Evolutionary conservation across 768 basidiomycete species (phyloP).

Genomic region (Lactarius evosmus): DNA sequence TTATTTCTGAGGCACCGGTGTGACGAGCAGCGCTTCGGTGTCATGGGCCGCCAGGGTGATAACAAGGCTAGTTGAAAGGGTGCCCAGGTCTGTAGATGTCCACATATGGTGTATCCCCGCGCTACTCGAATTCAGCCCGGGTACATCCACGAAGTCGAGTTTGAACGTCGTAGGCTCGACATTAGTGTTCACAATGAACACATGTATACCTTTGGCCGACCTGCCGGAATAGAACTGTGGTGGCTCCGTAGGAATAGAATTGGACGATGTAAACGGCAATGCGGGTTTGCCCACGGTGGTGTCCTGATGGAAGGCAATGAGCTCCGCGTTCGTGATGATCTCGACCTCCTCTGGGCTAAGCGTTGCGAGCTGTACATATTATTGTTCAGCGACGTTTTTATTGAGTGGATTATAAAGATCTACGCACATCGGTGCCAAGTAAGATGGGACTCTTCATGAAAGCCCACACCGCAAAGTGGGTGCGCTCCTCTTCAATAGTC

Average conservation of each 20-base stretch:
- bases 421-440: conserved; percentile 39
- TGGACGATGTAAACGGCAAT: conserved; percentile 44
- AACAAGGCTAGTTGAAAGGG: conserved; percentile 39
- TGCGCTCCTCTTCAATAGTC: conserved; percentile 48
- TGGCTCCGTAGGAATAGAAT: conserved; percentile 42
- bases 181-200: conserved; percentile 53
- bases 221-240: conserved; percentile 52
- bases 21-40: conserved; percentile 49
- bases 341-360: conserved; percentile 43
- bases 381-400: neutral
- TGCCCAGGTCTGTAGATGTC: conserved; percentile 45
- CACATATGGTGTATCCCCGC: conserved; percentile 54
- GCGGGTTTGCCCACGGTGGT: conserved; percentile 44
- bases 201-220: conserved; percentile 50
- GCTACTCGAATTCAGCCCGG: conserved; percentile 38
- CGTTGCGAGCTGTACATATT: conserved; percentile 39
- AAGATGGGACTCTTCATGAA: conserved; percentile 57
- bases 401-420: neutral
- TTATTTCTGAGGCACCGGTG: conserved; percentile 17
- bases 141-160: conserved; percentile 46
- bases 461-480: conserved; percentile 58
- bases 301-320: conserved; percentile 57
- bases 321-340: conserved; percentile 50
- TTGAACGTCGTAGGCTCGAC: conserved; percentile 42
- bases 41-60: conserved; percentile 48